Conservation (phyloP, 257 asterid genomes). For the Cynanchum wilfordii region DNA sequence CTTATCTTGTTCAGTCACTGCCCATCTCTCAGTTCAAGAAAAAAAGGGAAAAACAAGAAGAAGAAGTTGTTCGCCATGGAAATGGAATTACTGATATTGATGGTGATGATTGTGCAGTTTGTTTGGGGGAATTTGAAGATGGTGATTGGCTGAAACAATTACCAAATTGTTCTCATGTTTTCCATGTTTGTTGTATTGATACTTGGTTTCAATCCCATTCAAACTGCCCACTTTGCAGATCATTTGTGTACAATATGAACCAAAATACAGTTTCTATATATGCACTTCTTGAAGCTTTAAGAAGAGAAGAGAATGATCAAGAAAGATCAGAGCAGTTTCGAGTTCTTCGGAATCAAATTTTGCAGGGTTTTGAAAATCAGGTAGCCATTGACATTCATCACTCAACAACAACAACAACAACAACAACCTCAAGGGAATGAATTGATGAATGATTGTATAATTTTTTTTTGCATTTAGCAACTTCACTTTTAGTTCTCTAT, state of each 20-base stretch:
- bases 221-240: slow-evolving; percentile 70
- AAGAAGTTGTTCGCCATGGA: not conserved
- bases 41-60: slow-evolving; percentile 17
- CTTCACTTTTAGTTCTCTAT: no score
- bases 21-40: slow-evolving; percentile 57
- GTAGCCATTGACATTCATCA: slow-evolving; percentile 6
- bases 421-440: not conserved
- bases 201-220: slow-evolving; percentile 79
- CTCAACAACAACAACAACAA: not conserved
- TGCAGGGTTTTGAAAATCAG: slow-evolving; percentile 9
- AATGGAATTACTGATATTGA: no score
- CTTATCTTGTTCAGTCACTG: slow-evolving; percentile 46
- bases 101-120: slow-evolving; percentile 48
- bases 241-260: slow-evolving; percentile 20
- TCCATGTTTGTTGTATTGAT: slow-evolving; percentile 69
- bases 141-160: slow-evolving; percentile 62
- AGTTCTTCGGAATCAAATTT: slow-evolving; percentile 16
- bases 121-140: slow-evolving; percentile 65
- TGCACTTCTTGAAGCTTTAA: slow-evolving; percentile 32
- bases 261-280: slow-evolving; percentile 20
- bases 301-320: slow-evolving; percentile 41
- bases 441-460: no score
- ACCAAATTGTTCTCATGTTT: slow-evolving; percentile 57
- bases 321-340: slow-evolving; percentile 24
- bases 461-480: no score